A percentile compares a stretch with the other conserved stretches of the same genome.
Evolutionary conservation across 2,329 filamentous ascomycete genomes (phyloP).

Genomic region (Neobulgaria alba): DNA sequence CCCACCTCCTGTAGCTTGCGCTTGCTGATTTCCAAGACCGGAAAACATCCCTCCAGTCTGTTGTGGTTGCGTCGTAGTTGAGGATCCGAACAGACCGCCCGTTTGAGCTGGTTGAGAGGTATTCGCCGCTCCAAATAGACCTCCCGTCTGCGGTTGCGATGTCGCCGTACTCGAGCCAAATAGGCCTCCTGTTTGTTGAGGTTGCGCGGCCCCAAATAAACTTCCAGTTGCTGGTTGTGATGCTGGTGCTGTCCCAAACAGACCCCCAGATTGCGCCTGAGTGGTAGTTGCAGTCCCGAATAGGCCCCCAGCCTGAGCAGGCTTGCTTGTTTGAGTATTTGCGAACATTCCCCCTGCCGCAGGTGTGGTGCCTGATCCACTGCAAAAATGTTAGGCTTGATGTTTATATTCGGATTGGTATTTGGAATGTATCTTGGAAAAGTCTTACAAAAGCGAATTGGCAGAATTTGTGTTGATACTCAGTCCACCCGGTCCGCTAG

Average conservation of each 20-base stretch:
- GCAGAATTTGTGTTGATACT: conserved; percentile 56
- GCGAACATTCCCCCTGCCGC: conserved; percentile 28
- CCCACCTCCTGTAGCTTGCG: conserved; percentile 19
- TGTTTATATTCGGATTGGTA: not conserved
- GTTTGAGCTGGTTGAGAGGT: conserved; percentile 17
- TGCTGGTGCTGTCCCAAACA: conserved; percentile 27
- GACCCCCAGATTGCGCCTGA: conserved; percentile 20
- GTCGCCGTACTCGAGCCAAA: conserved; percentile 15
- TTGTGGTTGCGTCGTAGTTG: conserved; percentile 12
- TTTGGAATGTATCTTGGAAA: no score
- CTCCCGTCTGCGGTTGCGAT: conserved; percentile 15
- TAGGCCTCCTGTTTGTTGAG: conserved; percentile 20
- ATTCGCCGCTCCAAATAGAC: conserved; percentile 26
- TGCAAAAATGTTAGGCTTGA: conserved; percentile 14
- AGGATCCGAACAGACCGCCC: conserved; percentile 22
- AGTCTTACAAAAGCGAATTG: conserved; percentile 45
- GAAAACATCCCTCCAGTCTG: conserved; percentile 19
- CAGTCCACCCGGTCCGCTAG: conserved; percentile 50
- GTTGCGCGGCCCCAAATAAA: conserved; percentile 26
- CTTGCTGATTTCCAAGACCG: conserved; percentile 8
- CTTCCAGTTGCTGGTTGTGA: conserved; percentile 21
- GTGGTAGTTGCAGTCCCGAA: conserved; percentile 26
- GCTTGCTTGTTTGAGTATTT: conserved; percentile 22
- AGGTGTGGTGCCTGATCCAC: conserved; percentile 23
- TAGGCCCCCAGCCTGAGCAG: conserved; percentile 23